These are phyloP conservation scores for Nicotiana obtusifolia DNA, from an alignment of 257 asterid species.

Conservation along the genomic window DNA sequence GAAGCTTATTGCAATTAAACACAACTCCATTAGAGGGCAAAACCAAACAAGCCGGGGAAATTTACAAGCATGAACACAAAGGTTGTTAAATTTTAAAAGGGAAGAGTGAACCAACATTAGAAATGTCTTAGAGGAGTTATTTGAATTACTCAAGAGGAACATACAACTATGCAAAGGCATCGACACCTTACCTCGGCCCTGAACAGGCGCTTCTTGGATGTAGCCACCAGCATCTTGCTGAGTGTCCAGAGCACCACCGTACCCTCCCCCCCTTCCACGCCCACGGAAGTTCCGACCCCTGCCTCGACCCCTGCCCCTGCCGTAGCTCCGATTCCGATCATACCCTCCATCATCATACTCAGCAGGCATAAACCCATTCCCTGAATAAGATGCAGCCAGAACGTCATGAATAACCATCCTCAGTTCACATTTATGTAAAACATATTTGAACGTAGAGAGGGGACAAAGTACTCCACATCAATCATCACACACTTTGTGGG, in stretches of 20 bases:
- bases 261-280: constrained; percentile 88
- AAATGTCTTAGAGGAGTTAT: not conserved
- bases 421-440: not conserved
- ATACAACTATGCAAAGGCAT: not conserved
- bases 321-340: constrained; percentile 47
- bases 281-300: constrained; percentile 78
- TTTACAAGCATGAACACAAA: too few relatives aligned
- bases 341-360: constrained; percentile 85
- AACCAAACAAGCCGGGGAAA: too few relatives aligned
- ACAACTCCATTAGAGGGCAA: too few relatives aligned
- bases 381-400: constrained; percentile 26
- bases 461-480: too few relatives aligned
- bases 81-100: too few relatives aligned
- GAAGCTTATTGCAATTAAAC: too few relatives aligned
- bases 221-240: constrained; percentile 53
- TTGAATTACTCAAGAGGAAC: not conserved
- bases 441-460: too few relatives aligned
- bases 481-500: too few relatives aligned
- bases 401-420: not conserved
- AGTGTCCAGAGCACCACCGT: constrained; percentile 50
- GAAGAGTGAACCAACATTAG: too few relatives aligned
- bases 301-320: constrained; percentile 86
- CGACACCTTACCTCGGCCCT: constrained; percentile 32
- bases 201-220: constrained; percentile 56
- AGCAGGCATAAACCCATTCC: constrained; percentile 47